Conservation (phyloP, 2,329 filamentous ascomycete species). For the Fusarium sp. region DNA sequence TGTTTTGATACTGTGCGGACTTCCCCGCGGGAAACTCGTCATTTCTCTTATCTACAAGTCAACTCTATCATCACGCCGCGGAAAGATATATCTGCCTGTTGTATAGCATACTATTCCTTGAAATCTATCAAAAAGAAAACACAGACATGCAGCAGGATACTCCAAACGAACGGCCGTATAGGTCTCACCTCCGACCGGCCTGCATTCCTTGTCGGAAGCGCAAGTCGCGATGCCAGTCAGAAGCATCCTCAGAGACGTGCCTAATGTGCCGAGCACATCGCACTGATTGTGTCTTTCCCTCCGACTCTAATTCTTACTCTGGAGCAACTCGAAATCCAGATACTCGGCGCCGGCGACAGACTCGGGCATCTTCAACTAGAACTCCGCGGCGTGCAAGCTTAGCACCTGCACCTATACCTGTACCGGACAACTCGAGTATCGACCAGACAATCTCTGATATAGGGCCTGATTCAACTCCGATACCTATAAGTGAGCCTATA, state of each 20-base stretch:
- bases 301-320: constrained; percentile 48
- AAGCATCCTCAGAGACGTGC: constrained; percentile 67
- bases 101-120: neutral
- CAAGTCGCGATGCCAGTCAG: constrained; percentile 74
- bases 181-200: constrained; percentile 73
- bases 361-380: constrained; percentile 5
- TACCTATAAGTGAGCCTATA: neutral
- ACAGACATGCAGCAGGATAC: constrained; percentile 10
- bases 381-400: neutral
- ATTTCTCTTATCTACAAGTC: neutral
- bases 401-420: neutral
- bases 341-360: constrained; percentile 30
- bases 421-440: neutral
- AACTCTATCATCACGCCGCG: constrained; percentile 2
- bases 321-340: constrained; percentile 34
- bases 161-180: constrained; percentile 64
- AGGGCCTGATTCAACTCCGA: neutral
- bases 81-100: neutral
- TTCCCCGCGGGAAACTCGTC: constrained; percentile 14
- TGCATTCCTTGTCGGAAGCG: constrained; percentile 73
- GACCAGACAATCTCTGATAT: constrained; percentile 3
- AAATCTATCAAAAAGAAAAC: neutral
- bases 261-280: constrained; percentile 71
- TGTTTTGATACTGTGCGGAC: neutral
- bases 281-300: constrained; percentile 70